These are phyloP conservation scores for Neurospora tetrasperma DNA, from an alignment of 495 filamentous ascomycete species.

Conservation along the genomic window DNA sequence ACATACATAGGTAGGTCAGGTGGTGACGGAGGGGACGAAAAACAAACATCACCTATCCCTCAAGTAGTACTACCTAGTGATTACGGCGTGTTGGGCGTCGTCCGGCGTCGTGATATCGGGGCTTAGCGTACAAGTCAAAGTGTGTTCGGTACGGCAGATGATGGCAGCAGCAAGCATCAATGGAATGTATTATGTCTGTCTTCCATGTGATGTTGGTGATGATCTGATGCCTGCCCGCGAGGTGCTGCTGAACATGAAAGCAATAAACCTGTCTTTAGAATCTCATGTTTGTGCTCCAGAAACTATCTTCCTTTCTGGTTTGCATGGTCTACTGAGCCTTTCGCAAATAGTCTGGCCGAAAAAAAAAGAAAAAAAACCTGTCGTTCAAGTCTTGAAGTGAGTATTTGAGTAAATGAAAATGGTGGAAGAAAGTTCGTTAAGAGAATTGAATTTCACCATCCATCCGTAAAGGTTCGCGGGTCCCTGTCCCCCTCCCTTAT, in stretches of 20 bases:
- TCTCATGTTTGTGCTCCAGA: no score
- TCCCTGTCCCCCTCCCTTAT: neutral
- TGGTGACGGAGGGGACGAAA: neutral
- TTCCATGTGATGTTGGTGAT: neutral
- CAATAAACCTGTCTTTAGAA: neutral
- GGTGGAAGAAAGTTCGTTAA: no score
- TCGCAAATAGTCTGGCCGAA: no score
- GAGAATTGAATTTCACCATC: no score
- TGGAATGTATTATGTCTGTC: neutral
- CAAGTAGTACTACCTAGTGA: neutral
- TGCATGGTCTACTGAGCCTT: no score
- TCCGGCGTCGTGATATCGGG: neutral
- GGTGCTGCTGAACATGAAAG: neutral
- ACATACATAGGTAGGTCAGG: neutral
- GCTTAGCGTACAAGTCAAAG: neutral
- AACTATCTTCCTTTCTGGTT: no score
- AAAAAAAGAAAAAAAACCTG: no score
- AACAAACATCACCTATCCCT: neutral
- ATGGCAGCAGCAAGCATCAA: neutral
- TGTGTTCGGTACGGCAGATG: neutral
- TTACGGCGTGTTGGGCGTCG: neutral
- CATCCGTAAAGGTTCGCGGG: no score
- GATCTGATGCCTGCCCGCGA: neutral
- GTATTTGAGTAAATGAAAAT: no score
- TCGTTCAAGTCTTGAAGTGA: no score